Evolutionary conservation across 495 filamentous ascomycete species (phyloP).

Genomic region (Pseudotulostoma volvatum): DNA sequence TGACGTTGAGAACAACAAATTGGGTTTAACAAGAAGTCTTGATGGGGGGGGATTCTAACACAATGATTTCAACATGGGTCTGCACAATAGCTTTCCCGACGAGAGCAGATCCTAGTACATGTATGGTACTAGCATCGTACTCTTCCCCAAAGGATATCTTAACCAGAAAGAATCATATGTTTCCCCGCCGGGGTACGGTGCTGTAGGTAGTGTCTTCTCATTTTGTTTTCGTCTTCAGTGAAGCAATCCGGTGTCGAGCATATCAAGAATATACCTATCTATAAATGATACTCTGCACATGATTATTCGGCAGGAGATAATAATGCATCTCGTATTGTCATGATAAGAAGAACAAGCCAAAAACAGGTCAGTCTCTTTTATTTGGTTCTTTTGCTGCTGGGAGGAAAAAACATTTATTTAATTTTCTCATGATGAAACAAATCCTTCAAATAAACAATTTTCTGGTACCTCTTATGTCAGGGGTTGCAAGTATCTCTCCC

Average conservation of each 20-base stretch:
- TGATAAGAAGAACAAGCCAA: conserved; percentile 1
- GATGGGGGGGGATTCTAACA: too few relatives aligned
- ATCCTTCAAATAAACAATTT: conserved; percentile 27
- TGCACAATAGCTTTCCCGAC: too few relatives aligned
- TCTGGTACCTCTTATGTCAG: conserved; percentile 55
- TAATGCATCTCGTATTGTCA: too few relatives aligned
- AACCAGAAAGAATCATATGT: too few relatives aligned
- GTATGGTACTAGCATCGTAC: too few relatives aligned
- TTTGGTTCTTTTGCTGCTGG: conserved; percentile 2
- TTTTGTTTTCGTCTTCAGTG: not conserved
- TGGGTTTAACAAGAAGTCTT: too few relatives aligned
- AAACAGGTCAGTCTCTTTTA: conserved; percentile 17
- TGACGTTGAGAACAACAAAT: too few relatives aligned
- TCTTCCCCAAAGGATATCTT: too few relatives aligned
- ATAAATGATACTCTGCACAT: conserved; percentile 2
- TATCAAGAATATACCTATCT: conserved; percentile 4
- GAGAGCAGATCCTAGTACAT: too few relatives aligned
- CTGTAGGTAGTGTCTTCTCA: conserved; percentile 1
- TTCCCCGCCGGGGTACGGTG: too few relatives aligned
- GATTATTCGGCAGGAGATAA: conserved; percentile 1
- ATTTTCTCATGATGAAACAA: conserved; percentile 41
- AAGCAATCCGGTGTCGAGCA: conserved; percentile 2
- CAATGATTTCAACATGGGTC: too few relatives aligned
- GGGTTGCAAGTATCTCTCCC: too few relatives aligned
- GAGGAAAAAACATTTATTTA: conserved; percentile 3